These are phyloP conservation scores for Nicotiana noctiflora DNA, from an alignment of 257 asterid species.

Conservation along the genomic window DNA sequence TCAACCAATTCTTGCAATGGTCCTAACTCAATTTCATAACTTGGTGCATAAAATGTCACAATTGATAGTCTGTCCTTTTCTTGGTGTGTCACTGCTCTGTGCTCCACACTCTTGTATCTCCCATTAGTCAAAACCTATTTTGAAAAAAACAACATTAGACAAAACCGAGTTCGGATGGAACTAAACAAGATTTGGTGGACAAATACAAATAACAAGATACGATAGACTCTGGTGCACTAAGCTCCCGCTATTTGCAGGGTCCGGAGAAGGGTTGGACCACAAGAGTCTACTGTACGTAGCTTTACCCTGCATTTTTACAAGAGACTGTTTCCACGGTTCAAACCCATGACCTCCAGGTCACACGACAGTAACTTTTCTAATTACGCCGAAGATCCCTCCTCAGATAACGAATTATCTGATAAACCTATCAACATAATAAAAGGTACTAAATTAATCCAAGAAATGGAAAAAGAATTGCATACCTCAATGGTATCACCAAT, in stretches of 20 bases:
- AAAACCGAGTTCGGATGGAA: not conserved
- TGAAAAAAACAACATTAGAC: not conserved
- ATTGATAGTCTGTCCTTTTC: constrained; percentile 79
- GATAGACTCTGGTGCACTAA: no score
- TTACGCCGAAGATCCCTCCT: no score
- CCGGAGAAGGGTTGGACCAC: no score
- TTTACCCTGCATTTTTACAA: no score
- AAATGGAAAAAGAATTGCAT: not conserved
- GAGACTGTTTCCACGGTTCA: no score
- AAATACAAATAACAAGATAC: not conserved
- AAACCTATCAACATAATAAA: not conserved
- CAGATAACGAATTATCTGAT: no score
- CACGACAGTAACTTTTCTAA: no score
- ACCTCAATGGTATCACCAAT: constrained; percentile 97
- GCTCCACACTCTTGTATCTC: constrained; percentile 91
- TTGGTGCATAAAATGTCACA: constrained; percentile 95
- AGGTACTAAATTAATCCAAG: not conserved
- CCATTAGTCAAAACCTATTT: constrained; percentile 83
- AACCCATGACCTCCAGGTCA: no score
- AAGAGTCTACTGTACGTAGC: no score
- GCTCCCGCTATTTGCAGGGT: no score
- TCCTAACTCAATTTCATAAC: constrained; percentile 72
- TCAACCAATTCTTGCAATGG: constrained; percentile 53
- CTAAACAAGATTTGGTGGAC: not conserved
- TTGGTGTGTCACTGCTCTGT: constrained; percentile 77